Conservation (phyloP, 352 stramenopile genomes). For the Phytophthora fragariae region DNA sequence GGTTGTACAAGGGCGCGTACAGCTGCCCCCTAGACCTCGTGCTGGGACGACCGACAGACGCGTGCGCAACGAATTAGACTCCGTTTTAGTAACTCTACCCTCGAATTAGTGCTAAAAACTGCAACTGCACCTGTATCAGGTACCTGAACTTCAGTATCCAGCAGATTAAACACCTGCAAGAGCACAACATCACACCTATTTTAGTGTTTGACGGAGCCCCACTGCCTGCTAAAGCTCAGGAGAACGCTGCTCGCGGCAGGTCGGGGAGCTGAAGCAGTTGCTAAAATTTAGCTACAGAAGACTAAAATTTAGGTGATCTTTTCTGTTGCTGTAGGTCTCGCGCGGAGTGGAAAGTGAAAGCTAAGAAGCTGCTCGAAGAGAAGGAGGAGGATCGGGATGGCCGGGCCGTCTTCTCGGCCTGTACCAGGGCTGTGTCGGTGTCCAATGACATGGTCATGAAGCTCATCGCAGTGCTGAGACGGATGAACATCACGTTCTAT, state of each 20-base stretch:
- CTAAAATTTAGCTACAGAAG: slow-evolving; percentile 11
- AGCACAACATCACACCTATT: slow-evolving; percentile 85
- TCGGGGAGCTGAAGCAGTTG: slow-evolving; percentile 15
- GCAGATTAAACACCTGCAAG: slow-evolving; percentile 88
- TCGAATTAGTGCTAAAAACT: slow-evolving; percentile 40
- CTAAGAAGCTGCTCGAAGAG: slow-evolving; percentile 36
- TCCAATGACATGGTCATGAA: slow-evolving; percentile 81
- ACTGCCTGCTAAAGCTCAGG: slow-evolving; percentile 87
- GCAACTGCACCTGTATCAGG: slow-evolving; percentile 30
- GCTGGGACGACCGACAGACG: slow-evolving; percentile 56
- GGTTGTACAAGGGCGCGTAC: slow-evolving; percentile 94
- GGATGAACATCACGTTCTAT: slow-evolving; percentile 90
- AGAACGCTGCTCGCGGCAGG: slow-evolving; percentile 61
- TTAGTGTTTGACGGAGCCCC: slow-evolving; percentile 95
- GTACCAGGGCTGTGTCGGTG: slow-evolving; percentile 65
- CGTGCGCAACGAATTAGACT: slow-evolving; percentile 52
- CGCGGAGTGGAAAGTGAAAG: slow-evolving; percentile 53
- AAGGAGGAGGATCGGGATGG: slow-evolving; percentile 32
- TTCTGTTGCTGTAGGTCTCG: slow-evolving; percentile 37
- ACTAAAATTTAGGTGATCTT: neutral
- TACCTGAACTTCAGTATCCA: slow-evolving; percentile 91
- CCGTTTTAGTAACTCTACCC: slow-evolving; percentile 13
- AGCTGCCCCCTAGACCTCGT: slow-evolving; percentile 89
- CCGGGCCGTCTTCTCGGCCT: slow-evolving; percentile 37
- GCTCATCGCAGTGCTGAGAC: slow-evolving; percentile 66